phyloP scores from a whole-genome alignment of 1,284 basidiomycete genomes.

The Cutaneotrichosporon cutaneum region DNA sequence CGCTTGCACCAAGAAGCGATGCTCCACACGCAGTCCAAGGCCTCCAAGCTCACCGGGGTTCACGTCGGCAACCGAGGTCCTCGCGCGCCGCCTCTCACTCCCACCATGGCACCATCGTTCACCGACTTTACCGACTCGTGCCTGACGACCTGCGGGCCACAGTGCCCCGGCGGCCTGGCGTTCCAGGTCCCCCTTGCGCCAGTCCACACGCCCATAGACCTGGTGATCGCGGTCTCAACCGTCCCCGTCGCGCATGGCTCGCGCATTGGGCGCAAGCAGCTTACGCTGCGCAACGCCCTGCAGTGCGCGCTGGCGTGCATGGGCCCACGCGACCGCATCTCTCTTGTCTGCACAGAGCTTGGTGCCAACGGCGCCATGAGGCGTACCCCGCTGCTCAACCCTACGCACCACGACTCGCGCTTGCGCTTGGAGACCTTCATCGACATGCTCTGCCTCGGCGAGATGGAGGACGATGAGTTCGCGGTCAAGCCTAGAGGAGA shows the following conservation, averaged over 20 bases:
- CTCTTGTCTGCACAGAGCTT: slow-evolving; percentile 80
- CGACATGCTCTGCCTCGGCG: slow-evolving; percentile 60
- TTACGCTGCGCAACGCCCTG: slow-evolving; percentile 78
- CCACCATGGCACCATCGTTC: background rate
- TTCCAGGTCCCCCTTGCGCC: slow-evolving; percentile 58
- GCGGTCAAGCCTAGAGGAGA: slow-evolving; percentile 73
- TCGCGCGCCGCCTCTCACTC: background rate
- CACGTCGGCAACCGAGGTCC: background rate
- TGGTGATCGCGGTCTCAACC: slow-evolving; percentile 88
- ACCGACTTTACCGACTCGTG: slow-evolving; percentile 3
- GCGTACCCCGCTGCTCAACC: slow-evolving; percentile 81
- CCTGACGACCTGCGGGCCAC: background rate
- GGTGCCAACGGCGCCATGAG: slow-evolving; percentile 73
- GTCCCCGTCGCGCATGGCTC: slow-evolving; percentile 70
- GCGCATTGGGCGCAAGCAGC: slow-evolving; percentile 61
- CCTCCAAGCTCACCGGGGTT: slow-evolving; percentile 3
- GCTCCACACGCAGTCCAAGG: background rate
- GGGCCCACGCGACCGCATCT: slow-evolving; percentile 71
- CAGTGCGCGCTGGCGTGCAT: slow-evolving; percentile 78
- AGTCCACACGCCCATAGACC: slow-evolving; percentile 81
- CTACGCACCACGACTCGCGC: slow-evolving; percentile 68
- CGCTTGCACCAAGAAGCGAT: slow-evolving; percentile 59
- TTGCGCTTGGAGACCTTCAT: slow-evolving; percentile 72
- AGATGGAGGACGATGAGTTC: slow-evolving; percentile 58
- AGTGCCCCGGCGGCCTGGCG: slow-evolving; percentile 33